Percentiles rank a stretch among this genome's conserved stretches.
These are phyloP conservation scores for Botryotinia globosa DNA, from an alignment of 2,329 filamentous ascomycete species.

Conservation along the genomic window DNA sequence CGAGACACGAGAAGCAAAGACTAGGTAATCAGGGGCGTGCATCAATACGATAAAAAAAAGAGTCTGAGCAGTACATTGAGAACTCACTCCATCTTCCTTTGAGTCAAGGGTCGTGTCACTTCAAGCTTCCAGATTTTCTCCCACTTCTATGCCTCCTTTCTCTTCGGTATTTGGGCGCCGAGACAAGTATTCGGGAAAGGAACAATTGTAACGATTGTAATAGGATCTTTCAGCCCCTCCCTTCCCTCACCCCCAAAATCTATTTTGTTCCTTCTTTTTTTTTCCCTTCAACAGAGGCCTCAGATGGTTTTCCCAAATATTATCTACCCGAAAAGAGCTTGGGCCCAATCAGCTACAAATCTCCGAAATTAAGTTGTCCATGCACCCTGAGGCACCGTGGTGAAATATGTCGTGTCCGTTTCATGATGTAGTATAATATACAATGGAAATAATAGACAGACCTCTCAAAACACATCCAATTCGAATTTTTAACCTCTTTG, in stretches of 20 bases:
- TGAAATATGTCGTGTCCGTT: background rate
- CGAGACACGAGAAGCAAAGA: background rate
- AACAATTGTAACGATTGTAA: background rate
- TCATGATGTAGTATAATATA: background rate
- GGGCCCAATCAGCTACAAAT: background rate
- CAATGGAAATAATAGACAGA: background rate
- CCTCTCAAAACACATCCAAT: background rate
- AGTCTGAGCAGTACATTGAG: background rate
- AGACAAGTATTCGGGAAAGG: background rate
- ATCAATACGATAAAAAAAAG: background rate
- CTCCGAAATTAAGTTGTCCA: constrained; percentile 4
- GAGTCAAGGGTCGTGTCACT: background rate
- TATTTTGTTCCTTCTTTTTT: background rate
- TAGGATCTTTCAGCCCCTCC: background rate
- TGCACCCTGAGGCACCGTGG: constrained; percentile 2
- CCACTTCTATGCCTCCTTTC: background rate
- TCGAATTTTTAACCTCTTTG: background rate
- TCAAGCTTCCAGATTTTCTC: background rate
- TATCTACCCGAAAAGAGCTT: constrained; percentile 1
- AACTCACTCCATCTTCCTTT: background rate
- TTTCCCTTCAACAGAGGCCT: background rate
- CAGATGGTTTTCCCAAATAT: background rate
- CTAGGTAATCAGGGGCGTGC: background rate
- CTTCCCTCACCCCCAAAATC: background rate
- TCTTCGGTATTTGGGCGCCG: background rate